phyloP scores from a whole-genome alignment of 208 protist genomes.

The Wallacemonas rigidus region DNA sequence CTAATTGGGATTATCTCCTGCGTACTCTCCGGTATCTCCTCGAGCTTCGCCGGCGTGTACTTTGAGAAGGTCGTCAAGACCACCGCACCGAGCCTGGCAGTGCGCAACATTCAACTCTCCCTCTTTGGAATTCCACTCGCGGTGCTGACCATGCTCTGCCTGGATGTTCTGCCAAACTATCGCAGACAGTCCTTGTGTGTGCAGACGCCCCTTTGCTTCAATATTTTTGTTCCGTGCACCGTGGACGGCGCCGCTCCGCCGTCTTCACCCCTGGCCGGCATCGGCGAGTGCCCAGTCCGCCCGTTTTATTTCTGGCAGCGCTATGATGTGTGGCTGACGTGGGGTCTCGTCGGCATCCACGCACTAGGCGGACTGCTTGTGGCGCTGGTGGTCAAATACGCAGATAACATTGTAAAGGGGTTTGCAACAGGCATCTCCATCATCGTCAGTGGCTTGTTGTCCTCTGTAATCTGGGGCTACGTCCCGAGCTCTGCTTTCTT shows the following conservation, averaged over 20 bases:
- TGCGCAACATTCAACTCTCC: constrained; percentile 85
- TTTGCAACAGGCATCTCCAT: constrained; percentile 85
- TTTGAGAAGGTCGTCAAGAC: constrained; percentile 87
- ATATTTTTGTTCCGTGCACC: constrained; percentile 27
- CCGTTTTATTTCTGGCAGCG: constrained; percentile 71
- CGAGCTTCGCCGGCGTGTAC: constrained; percentile 84
- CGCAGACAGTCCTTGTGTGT: constrained; percentile 19
- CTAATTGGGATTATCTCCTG: constrained; percentile 60
- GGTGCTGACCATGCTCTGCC: constrained; percentile 52
- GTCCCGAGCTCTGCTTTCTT: constrained; percentile 46
- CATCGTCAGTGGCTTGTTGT: constrained; percentile 67
- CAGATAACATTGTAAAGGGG: constrained; percentile 87
- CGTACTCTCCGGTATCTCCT: constrained; percentile 61
- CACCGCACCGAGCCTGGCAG: constrained; percentile 60
- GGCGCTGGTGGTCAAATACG: constrained; percentile 80
- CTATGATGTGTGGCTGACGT: constrained; percentile 59
- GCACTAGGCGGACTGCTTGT: constrained; percentile 81
- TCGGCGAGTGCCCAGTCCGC: constrained; percentile 23
- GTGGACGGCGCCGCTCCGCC: background rate
- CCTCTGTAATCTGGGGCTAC: constrained; percentile 56
- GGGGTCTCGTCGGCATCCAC: constrained; percentile 69
- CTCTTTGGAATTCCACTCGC: constrained; percentile 75
- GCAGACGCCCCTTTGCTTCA: constrained; percentile 28
- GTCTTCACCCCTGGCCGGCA: background rate
- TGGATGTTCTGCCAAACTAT: constrained; percentile 61